Base-by-base conservation (phyloP, 2,329 filamentous ascomycete genomes). In the Penicillium thymicola region DNA sequence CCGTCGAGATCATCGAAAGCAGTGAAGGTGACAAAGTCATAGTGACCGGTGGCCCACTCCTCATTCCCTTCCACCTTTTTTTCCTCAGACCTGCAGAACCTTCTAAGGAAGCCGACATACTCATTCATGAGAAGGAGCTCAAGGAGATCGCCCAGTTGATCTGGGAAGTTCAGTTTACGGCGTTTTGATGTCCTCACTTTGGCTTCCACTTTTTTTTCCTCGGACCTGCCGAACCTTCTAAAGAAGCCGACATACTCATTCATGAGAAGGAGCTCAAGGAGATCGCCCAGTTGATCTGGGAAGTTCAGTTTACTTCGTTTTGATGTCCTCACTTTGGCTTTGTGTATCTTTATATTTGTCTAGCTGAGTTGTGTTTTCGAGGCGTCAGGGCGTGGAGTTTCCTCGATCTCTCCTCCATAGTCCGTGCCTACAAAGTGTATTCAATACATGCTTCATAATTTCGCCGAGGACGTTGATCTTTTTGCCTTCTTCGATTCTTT, bases 61-160 rank as follows among this genome's bases (percentile, higher is more conserved):
- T 44, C n/a, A 51, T 44, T 44, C 49, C 49, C 30, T 51, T 51
- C 49, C 30, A 51, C 13, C 40, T 51, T 44, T 27, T 51, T 34
- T 51, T 44, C 49, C 49, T 51, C 40, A 36, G 40, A 51, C 40
- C 49, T 2, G 38, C 40, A 32, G 40, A 44, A 37, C 38, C 49
- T 44, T 4, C 49, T 51, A 43, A 11, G 36, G 49, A 51, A 40
- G 14, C 0, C 21, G 49, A 44, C 36, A 51, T 51, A 27, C 14
- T 51, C 25, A 44, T 51, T 51, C 1, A 44, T 43, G 38, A 51
- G 28, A 30, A 51, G 18, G 40, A 44, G 28, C 40, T 51, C 27
- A 44, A 36, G 40, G 49, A 51, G 9, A 44, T 51, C 16, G 49
- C 49, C 27, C 38, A 51, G 38, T 37, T 51, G 27, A 37, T 43